Base-by-base conservation (phyloP, 148 eudicot genomes). In the Amaranthus palmeri region DNA sequence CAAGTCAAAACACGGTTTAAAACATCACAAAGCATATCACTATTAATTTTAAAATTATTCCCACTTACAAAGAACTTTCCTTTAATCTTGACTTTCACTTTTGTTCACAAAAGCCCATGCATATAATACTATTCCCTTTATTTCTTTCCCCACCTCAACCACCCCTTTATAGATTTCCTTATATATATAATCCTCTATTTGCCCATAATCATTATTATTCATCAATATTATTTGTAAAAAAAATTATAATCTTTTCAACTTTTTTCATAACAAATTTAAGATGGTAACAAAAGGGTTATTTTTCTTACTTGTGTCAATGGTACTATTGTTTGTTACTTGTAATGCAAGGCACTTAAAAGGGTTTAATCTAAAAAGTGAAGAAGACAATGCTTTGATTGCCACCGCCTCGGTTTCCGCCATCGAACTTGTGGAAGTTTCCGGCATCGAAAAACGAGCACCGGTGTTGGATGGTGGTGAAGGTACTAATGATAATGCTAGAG, bases 341-440 rank as follows among this genome's bases (percentile, higher is more conserved):
- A 59, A 73, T 68, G 81, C 81, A 54, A 78, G 81, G 70, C 25
- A 68, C 49, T 64, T 78, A 36, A 46, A 59, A 48, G 71, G 71
- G 57, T 65, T 49, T 54, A 17, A 25, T 17, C 69, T 46, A 15
- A 5, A 17, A 36, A 71, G 48, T 9, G 45, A 10, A 7, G 40
- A 63, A 46, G 10, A 15, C 3, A 64, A 46, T 36, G 54, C 51
- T 46, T 45, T 25, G 60, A 14, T 14, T 47, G 18, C 15, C 7
- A 69, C 56, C 17, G 63, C 77, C 61, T 36, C 67, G 53, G 49
- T n/a, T 13, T 68, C 69, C 0, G 50, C 14, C 57, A 17, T 44
- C 18, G 50, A 77, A 11, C 63, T 53, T 46, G 51, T 36, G 41
- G 36, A 25, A 25, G 36, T 57, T 72, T n/a, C 62, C 76, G 6